Base-by-base conservation (phyloP, 305 asterid genomes). In the Fraxinus xanthoxyloides region DNA sequence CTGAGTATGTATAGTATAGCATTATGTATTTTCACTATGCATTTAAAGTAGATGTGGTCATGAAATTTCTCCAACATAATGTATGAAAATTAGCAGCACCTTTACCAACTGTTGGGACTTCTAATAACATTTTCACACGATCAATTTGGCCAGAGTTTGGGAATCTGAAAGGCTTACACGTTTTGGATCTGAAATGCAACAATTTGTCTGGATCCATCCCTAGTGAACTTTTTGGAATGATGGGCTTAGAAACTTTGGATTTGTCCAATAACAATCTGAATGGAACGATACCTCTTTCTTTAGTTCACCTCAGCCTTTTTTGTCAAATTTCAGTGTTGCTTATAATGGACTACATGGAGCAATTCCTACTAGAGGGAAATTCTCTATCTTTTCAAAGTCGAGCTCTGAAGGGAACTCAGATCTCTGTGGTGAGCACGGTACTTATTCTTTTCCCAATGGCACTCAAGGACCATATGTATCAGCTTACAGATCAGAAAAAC, bases 111-210 rank as follows among this genome's bases (percentile, higher is more conserved):
- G 40, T 70, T 93, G 82, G 95, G 87, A 67, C 93, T 93, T 9
- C 90, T 24, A 92, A 91, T 85, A 93, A 93, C 83, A 81, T 80
- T 56, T 89, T 93, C 65, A 88, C 89, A 0, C 97, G 98, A 43
- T 85, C 86, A 36, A 89, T 93, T 77, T 91, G 91, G 93, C 94
- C 95, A 0, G 97, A 93, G 85, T 92, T 93, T 43, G 94, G 96
- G 17, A 89, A 91, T 83, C 82, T 93, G 83, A 90, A 59, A 81
- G 88, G 83, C 85, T 48, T 93, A 77, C 97, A 90, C 59, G 85
- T 90, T 74, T 85, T 93, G 84, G 94, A 93, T 75, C 82, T 93
- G 79, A 91, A 91, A 67, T 77, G 85, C 82, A 93, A 93, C 81
- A 89, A 87, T 10, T 54, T 93, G 69, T 83, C 93, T 0, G 98